These are phyloP conservation scores for Suillus subalutaceus DNA, from an alignment of 768 basidiomycete genomes.

Conservation along the genomic window DNA sequence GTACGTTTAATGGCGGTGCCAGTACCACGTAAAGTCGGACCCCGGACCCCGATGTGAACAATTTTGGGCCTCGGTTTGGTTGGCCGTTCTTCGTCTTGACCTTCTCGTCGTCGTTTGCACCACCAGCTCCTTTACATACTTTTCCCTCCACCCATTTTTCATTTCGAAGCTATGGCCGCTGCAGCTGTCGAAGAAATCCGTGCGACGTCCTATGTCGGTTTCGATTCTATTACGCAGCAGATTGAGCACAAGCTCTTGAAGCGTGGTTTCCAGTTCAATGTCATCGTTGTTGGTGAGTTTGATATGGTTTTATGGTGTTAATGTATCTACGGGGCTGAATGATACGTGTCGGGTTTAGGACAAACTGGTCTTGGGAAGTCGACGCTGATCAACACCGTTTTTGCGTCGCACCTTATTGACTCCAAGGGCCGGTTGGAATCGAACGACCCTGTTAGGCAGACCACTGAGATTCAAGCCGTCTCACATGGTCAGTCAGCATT, in stretches of 20 bases:
- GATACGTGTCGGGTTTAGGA: conserved; percentile 47
- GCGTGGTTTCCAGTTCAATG: conserved; percentile 99
- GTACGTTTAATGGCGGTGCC: conserved; percentile 21
- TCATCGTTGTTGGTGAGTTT: conserved; percentile 89
- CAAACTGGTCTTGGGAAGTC: conserved; percentile 99
- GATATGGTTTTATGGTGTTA: neutral
- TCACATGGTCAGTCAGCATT: conserved; percentile 75
- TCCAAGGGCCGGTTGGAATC: conserved; percentile 91
- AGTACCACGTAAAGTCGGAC: conserved; percentile 16
- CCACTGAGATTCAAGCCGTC: conserved; percentile 94
- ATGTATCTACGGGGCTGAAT: neutral
- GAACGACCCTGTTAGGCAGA: conserved; percentile 90
- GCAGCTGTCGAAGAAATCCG: conserved; percentile 76
- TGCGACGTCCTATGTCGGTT: conserved; percentile 93
- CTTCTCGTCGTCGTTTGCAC: conserved; percentile 20
- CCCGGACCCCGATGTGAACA: conserved; percentile 33
- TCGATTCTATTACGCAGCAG: conserved; percentile 96
- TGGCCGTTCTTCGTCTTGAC: conserved; percentile 15
- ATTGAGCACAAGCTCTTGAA: conserved; percentile 99
- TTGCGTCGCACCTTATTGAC: conserved; percentile 97
- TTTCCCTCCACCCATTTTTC: conserved; percentile 8
- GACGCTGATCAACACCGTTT: conserved; percentile 98
- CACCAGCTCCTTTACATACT: conserved; percentile 17
- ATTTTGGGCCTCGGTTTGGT: conserved; percentile 33
- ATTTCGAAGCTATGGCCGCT: conserved; percentile 40